Percentiles rank a stretch among this genome's conserved stretches.
phyloP scores from a whole-genome alignment of 306 rosid genomes.

The Styphnolobium japonicum region DNA sequence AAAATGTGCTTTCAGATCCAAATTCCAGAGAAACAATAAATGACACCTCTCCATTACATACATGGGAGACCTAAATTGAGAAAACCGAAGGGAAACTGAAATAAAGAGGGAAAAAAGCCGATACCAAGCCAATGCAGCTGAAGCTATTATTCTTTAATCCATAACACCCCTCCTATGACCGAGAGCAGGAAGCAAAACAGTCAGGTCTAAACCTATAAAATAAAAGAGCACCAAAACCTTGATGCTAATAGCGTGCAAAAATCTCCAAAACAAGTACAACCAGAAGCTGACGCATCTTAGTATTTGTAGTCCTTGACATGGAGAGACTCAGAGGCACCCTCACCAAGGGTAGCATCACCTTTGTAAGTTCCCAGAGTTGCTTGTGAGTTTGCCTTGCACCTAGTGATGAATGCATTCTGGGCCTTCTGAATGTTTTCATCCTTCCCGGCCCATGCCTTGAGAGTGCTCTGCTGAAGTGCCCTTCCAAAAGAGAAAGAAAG shows the following conservation, averaged over 20 bases:
- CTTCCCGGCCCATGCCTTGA: slow-evolving; percentile 78
- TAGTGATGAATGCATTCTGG: slow-evolving; percentile 52
- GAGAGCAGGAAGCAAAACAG: background rate
- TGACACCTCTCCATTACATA: background rate
- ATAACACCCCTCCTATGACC: background rate
- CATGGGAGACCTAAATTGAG: background rate
- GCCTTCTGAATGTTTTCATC: slow-evolving; percentile 56
- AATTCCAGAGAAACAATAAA: slow-evolving; percentile 8
- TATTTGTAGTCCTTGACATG: slow-evolving; percentile 71
- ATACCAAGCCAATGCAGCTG: slow-evolving; percentile 7
- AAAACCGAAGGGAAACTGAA: background rate
- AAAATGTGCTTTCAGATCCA: background rate
- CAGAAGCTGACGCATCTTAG: slow-evolving; percentile 1
- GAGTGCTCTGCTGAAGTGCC: slow-evolving; percentile 78
- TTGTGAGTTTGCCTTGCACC: slow-evolving; percentile 75
- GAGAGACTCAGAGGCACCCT: slow-evolving; percentile 70
- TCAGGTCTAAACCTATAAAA: background rate
- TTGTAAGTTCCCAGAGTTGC: slow-evolving; percentile 76
- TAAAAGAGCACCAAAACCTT: background rate
- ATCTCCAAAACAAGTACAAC: background rate
- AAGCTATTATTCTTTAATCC: slow-evolving; percentile 18
- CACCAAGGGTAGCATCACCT: slow-evolving; percentile 56
- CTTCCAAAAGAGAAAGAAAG: slow-evolving; percentile 78
- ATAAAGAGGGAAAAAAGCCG: background rate
- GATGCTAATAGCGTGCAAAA: background rate